Base-by-base conservation (phyloP, 371 early-diverging fungal species). In the Apophysomyces sp. region DNA sequence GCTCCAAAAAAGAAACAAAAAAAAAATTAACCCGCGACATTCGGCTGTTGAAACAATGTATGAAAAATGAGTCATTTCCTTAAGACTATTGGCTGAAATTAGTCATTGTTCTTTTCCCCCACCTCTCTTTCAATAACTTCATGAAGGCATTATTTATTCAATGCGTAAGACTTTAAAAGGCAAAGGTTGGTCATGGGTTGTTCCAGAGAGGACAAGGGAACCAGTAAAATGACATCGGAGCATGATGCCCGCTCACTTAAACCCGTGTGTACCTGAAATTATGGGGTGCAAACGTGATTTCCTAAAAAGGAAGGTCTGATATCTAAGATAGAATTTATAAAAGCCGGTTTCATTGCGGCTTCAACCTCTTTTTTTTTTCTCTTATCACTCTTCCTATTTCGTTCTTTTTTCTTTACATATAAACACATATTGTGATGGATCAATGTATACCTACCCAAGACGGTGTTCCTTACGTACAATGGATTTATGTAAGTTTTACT, bases 401-500 rank as follows among this genome's bases (percentile, higher is more conserved):
- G 16, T 58, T 58, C 49, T 58, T 63, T 36, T 40, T 53, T 37
- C 41, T 54, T 65, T 31, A 18, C 49, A 44, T 21, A 44, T 11
- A 26, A 41, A n/a, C 4, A 44, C 27, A 44, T 55, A 57, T 21
- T 15, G 7, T 36, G 13, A 60, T 58, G 52, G 34, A 34, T 61
- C 69, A 70, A 65, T 72, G 76, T 58, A 58, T 66, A 60, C 72
- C 72, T 54, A 65, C 54, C 18, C 55, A 63, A 61, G 64, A 72
- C 52, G 76, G 70, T 18, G 52, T 67, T 13, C 65, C 72, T 21
- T 72, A 63, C 26, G 55, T 67, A 9, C 58, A 63, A 54, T 76
- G 76, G 76, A 72, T 76, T 30, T 66, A 76, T 64, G 76, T 67
- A 69, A 63, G 62, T 66, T 41, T 39, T 36, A 26, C 4, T 13